phyloP scores from a whole-genome alignment of 2,329 filamentous ascomycete genomes.

The Malbranchea cinnamomea region DNA sequence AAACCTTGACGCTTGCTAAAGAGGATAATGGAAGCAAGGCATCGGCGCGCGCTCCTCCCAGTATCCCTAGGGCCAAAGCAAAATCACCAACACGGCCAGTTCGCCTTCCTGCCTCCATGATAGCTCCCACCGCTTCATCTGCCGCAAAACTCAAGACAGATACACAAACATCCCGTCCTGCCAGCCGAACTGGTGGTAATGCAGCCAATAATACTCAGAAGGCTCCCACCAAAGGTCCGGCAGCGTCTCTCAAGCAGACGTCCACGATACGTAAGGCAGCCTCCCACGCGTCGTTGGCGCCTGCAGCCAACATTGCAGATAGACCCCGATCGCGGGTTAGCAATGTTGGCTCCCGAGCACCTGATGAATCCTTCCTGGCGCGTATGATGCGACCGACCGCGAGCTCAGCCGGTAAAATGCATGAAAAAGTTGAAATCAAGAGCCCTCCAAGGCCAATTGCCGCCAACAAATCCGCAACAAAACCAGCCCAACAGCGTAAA shows the following conservation, averaged over 20 bases:
- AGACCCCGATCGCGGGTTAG: conserved; percentile 28
- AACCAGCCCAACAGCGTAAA: conserved; percentile 2
- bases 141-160: conserved; percentile 17
- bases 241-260: conserved; percentile 4
- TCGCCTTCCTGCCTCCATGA: conserved; percentile 26
- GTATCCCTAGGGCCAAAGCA: conserved; percentile 18
- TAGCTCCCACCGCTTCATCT: conserved; percentile 27
- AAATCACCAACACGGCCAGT: conserved; percentile 27
- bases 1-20: conserved; percentile 4
- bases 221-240: conserved; percentile 8
- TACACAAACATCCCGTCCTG: conserved; percentile 13
- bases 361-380: conserved; percentile 34
- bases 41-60: conserved; percentile 11
- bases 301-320: conserved; percentile 10
- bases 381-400: conserved; percentile 38
- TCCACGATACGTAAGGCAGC: conserved; percentile 15
- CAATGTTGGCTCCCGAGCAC: conserved; percentile 20
- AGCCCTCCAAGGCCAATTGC: conserved; percentile 20
- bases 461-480: conserved; percentile 2
- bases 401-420: conserved; percentile 34
- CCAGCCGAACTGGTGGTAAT: conserved; percentile 16
- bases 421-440: conserved; percentile 31
- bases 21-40: conserved; percentile 13
- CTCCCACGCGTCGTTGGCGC: conserved; percentile 15
- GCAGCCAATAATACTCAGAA: conserved; percentile 4